Percentiles rank a stretch among this genome's conserved stretches.
Evolutionary conservation across 345 rosid species (phyloP).

Genomic region (Microthlaspi erraticum): DNA sequence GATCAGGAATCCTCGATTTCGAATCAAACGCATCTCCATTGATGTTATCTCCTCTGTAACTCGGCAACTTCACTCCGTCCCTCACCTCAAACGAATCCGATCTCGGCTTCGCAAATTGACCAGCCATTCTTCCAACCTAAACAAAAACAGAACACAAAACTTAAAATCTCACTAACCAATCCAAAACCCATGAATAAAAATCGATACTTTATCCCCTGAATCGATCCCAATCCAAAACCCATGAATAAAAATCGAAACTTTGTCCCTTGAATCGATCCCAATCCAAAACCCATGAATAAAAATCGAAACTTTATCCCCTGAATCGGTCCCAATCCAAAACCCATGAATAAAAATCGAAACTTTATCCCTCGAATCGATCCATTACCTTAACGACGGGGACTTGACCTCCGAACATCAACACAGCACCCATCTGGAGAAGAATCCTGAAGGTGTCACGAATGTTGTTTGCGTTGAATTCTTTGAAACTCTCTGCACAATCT

Average conservation of each 20-base stretch:
- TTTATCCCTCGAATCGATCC: too few species aligned
- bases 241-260: too few species aligned
- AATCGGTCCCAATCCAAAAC: too few species aligned
- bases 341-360: too few species aligned
- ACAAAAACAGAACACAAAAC: not conserved
- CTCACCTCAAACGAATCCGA: slow-evolving; percentile 71
- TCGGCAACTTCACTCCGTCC: slow-evolving; percentile 67
- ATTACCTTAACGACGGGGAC: slow-evolving; percentile 71
- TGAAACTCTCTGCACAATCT: slow-evolving; percentile 81
- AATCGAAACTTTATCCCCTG: slow-evolving; percentile 14
- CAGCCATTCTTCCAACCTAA: slow-evolving; percentile 83
- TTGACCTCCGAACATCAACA: slow-evolving; percentile 80
- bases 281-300: too few species aligned
- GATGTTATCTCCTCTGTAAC: slow-evolving; percentile 77
- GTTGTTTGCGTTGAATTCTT: slow-evolving; percentile 73
- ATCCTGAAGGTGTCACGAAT: slow-evolving; percentile 76
- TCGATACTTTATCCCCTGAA: too few species aligned
- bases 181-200: too few species aligned
- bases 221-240: too few species aligned
- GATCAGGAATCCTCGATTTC: slow-evolving; percentile 71
- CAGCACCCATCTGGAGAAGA: slow-evolving; percentile 76
- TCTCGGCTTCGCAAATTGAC: slow-evolving; percentile 79
- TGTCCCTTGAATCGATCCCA: too few species aligned
- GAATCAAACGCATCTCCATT: slow-evolving; percentile 69
- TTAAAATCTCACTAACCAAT: not conserved